These are phyloP conservation scores for Backusella tarrabulga DNA, from an alignment of 192 early-diverging fungal genomes.

Conservation along the genomic window DNA sequence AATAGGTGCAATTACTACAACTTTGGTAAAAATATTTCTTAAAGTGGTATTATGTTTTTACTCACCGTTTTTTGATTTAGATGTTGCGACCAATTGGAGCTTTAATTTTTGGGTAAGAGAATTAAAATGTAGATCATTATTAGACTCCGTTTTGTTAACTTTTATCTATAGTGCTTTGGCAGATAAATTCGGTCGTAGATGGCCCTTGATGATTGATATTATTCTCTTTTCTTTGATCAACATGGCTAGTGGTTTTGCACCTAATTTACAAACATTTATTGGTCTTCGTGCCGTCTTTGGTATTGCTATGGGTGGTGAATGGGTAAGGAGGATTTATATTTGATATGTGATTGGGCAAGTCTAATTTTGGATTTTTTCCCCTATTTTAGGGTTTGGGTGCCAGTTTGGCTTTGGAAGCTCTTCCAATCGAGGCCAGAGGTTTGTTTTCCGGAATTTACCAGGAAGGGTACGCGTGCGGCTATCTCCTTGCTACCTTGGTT, in stretches of 20 bases:
- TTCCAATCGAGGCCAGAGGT: constrained; percentile 66
- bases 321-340: constrained; percentile 17
- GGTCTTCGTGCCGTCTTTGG: constrained; percentile 62
- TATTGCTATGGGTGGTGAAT: constrained; percentile 59
- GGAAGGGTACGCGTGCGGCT: constrained; percentile 63
- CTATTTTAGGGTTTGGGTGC: constrained; percentile 69
- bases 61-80: constrained; percentile 9
- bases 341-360: background rate
- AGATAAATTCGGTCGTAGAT: constrained; percentile 65
- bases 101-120: constrained; percentile 54
- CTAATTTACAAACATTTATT: constrained; percentile 60
- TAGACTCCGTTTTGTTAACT: background rate
- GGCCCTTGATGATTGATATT: constrained; percentile 68
- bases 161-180: constrained; percentile 45
- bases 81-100: constrained; percentile 74
- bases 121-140: background rate
- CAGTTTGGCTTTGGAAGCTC: constrained; percentile 67
- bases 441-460: constrained; percentile 77
- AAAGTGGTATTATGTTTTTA: background rate
- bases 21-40: constrained; percentile 36
- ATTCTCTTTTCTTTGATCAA: constrained; percentile 60
- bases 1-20: constrained; percentile 60
- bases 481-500: constrained; percentile 60
- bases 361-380: constrained; percentile 4
- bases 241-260: constrained; percentile 63